Percentiles rank a stretch among this genome's conserved stretches.
Conservation (phyloP, 306 rosid species). For the Inga oerstediana region DNA sequence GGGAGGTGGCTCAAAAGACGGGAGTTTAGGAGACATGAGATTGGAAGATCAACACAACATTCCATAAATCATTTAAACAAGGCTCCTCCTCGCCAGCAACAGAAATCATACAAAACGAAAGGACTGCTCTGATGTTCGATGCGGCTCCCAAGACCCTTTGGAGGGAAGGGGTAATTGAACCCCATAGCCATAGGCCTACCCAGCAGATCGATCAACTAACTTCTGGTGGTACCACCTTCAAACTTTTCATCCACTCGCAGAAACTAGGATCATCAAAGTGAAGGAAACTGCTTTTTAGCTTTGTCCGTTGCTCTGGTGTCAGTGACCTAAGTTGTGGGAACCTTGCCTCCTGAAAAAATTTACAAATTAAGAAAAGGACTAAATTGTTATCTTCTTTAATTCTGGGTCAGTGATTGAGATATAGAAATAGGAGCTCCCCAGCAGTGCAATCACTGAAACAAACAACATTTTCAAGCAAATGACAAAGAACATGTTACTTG, state of each 20-base stretch:
- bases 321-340: slow-evolving; percentile 81
- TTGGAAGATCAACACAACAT: slow-evolving; percentile 23
- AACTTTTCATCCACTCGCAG: slow-evolving; percentile 89
- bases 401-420: no score
- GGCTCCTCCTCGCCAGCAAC: slow-evolving; percentile 36
- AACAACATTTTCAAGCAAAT: slow-evolving; percentile 2
- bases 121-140: slow-evolving; percentile 24
- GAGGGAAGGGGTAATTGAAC: slow-evolving; percentile 29
- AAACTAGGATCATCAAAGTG: slow-evolving; percentile 95
- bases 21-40: slow-evolving; percentile 22
- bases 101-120: slow-evolving; percentile 24
- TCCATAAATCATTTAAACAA: slow-evolving; percentile 34
- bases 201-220: slow-evolving; percentile 52
- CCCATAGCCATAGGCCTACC: slow-evolving; percentile 1
- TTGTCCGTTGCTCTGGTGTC: slow-evolving; percentile 75
- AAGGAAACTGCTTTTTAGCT: slow-evolving; percentile 88
- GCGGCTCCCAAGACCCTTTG: slow-evolving; percentile 27
- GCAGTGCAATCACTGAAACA: neutral
- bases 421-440: neutral
- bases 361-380: neutral
- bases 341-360: slow-evolving; percentile 76
- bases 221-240: slow-evolving; percentile 87
- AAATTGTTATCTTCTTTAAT: neutral
- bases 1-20: slow-evolving; percentile 19
- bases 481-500: slow-evolving; percentile 35